Evolutionary conservation across 805 yeast genomes (phyloP).

Genomic region (Metschnikowia kunwiensis): DNA sequence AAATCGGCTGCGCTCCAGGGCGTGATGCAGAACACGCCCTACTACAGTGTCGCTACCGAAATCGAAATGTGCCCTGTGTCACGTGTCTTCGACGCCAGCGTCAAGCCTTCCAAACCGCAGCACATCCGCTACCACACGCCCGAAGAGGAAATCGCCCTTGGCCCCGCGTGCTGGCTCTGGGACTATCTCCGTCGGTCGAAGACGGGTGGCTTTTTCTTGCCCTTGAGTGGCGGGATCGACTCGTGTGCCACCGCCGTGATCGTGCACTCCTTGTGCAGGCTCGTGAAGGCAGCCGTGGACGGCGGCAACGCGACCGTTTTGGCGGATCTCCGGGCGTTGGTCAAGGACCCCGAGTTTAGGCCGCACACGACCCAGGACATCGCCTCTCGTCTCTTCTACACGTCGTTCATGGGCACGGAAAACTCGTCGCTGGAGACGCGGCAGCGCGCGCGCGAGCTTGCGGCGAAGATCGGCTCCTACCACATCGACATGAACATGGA

Average conservation of each 20-base stretch:
- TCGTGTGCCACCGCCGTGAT: slow-evolving; percentile 96
- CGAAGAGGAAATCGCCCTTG: slow-evolving; percentile 94
- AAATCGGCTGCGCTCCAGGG: slow-evolving; percentile 78
- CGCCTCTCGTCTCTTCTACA: slow-evolving; percentile 74
- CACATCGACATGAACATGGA: slow-evolving; percentile 95
- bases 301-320: slow-evolving; percentile 76
- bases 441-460: slow-evolving; percentile 71
- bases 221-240: slow-evolving; percentile 96
- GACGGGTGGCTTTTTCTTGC: slow-evolving; percentile 89
- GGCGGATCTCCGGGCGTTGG: slow-evolving; percentile 66
- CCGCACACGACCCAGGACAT: slow-evolving; percentile 77
- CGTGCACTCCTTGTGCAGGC: slow-evolving; percentile 89
- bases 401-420: slow-evolving; percentile 93
- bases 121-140: slow-evolving; percentile 67
- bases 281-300: slow-evolving; percentile 67
- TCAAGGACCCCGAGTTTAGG: slow-evolving; percentile 56
- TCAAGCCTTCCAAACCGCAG: slow-evolving; percentile 55
- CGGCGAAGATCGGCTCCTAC: slow-evolving; percentile 76
- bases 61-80: slow-evolving; percentile 63
- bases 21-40: slow-evolving; percentile 41
- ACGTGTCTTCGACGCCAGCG: slow-evolving; percentile 55
- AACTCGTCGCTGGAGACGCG: slow-evolving; percentile 91
- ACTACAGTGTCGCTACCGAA: slow-evolving; percentile 58
- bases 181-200: slow-evolving; percentile 90
- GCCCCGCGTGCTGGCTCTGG: slow-evolving; percentile 99